These are phyloP conservation scores for Chlorella sp. DNA, from an alignment of 139 green algal species.

Conservation along the genomic window DNA sequence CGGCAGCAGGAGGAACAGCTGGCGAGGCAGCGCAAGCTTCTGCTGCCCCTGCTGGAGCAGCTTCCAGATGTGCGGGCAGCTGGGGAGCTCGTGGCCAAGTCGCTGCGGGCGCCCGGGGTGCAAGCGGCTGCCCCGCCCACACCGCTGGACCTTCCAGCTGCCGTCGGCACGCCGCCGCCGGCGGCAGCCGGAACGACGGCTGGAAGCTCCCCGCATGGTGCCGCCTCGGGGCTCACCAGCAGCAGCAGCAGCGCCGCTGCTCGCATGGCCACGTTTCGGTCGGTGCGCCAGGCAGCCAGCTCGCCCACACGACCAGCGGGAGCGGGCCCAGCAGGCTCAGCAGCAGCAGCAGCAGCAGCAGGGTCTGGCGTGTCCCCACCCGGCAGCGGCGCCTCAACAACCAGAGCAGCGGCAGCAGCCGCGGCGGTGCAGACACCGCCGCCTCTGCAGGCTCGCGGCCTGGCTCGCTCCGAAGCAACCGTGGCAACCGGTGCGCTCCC, in stretches of 20 bases:
- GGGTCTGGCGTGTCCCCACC: neutral
- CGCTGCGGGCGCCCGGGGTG: neutral
- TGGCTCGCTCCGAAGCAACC: neutral
- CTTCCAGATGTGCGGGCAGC: neutral
- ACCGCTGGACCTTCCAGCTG: neutral
- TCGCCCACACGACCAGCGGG: slow-evolving; percentile 1
- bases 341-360: neutral
- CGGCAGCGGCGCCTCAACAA: neutral
- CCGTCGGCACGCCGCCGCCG: neutral
- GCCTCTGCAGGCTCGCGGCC: neutral
- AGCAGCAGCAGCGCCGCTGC: neutral
- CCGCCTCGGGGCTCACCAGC: neutral
- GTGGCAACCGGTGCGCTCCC: neutral
- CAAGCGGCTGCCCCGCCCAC: neutral
- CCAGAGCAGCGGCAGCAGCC: slow-evolving; percentile 6
- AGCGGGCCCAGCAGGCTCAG: neutral
- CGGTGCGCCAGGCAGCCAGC: slow-evolving; percentile 1
- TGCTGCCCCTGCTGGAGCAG: slow-evolving; percentile 27
- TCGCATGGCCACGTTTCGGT: neutral
- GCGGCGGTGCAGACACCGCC: neutral
- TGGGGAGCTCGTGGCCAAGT: neutral
- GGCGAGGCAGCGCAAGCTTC: slow-evolving; percentile 59
- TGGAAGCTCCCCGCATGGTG: neutral
- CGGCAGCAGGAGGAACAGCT: slow-evolving; percentile 65
- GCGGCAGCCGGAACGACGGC: neutral